These are phyloP conservation scores for Copromyces sp. DNA, from an alignment of 495 filamentous ascomycete genomes.

Conservation along the genomic window DNA sequence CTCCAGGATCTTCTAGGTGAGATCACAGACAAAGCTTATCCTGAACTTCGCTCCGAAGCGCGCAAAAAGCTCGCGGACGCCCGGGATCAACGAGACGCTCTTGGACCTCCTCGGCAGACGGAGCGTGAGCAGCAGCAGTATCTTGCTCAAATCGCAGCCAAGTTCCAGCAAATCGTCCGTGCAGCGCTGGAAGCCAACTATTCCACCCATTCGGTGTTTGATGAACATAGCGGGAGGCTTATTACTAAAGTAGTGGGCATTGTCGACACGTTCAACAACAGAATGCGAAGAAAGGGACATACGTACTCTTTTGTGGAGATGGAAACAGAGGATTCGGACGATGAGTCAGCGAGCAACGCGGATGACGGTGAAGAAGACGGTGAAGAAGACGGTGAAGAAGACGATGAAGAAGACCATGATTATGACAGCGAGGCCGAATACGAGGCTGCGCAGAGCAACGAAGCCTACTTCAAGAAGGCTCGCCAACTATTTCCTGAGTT, in stretches of 20 bases:
- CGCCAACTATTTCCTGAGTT: conserved; percentile 10
- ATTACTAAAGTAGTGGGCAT: conserved; percentile 33
- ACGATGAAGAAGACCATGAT: too few relatives aligned
- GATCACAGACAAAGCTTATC: conserved; percentile 39
- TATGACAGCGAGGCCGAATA: neutral
- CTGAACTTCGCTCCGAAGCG: conserved; percentile 35
- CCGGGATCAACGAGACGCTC: conserved; percentile 19
- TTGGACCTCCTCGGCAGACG: conserved; percentile 37
- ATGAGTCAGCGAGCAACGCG: neutral
- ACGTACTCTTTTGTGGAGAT: neutral
- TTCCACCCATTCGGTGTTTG: conserved; percentile 25
- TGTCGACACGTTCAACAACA: conserved; percentile 9
- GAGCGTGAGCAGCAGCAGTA: conserved; percentile 33
- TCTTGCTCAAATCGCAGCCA: conserved; percentile 28
- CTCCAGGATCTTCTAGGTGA: conserved; percentile 32
- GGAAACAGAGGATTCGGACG: neutral
- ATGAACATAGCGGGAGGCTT: conserved; percentile 6
- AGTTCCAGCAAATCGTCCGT: conserved; percentile 32
- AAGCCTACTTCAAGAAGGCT: neutral
- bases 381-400: too few relatives aligned
- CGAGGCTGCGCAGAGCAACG: neutral
- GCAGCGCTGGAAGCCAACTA: conserved; percentile 35
- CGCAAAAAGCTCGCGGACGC: conserved; percentile 23
- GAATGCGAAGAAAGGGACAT: conserved; percentile 2
- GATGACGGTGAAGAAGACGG: neutral